Evolutionary conservation across 2,329 filamentous ascomycete species (phyloP).

Genomic region (Aspergillus ochraceoroseus): DNA sequence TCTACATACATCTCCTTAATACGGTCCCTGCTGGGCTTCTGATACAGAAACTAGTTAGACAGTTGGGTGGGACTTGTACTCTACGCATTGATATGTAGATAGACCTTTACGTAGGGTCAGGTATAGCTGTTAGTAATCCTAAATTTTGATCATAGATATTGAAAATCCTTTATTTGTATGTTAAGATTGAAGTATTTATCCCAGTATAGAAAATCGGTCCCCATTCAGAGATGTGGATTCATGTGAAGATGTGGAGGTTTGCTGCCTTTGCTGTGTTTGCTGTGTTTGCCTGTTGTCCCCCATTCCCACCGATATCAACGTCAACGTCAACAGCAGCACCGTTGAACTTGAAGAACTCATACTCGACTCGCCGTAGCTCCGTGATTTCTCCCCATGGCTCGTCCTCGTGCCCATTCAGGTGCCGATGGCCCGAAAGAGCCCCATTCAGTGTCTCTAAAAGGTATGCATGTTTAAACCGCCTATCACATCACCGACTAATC

Average conservation of each 20-base stretch:
- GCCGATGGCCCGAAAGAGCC: slow-evolving; percentile 60
- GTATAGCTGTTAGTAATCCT: no score
- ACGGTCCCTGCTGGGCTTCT: no score
- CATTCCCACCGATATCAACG: slow-evolving; percentile 13
- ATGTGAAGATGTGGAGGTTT: slow-evolving; percentile 24
- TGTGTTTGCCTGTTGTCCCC: slow-evolving; percentile 16
- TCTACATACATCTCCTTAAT: no score
- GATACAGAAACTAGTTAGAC: no score
- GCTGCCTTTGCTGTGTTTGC: slow-evolving; percentile 27
- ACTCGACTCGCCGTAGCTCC: background rate
- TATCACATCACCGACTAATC: slow-evolving; percentile 6
- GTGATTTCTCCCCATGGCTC: slow-evolving; percentile 38
- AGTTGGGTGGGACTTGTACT: no score
- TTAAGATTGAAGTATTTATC: no score
- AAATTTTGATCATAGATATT: no score
- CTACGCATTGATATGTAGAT: no score
- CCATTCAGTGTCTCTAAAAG: slow-evolving; percentile 73
- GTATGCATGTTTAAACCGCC: slow-evolving; percentile 27
- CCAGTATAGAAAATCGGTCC: background rate
- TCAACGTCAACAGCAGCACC: background rate
- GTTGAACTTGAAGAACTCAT: background rate
- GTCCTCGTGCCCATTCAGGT: slow-evolving; percentile 40
- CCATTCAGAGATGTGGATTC: no score
- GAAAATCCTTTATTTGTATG: no score
- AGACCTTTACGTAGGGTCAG: no score